phyloP scores from a whole-genome alignment of 371 early-diverging fungal species.

The Mortierella sp. region DNA sequence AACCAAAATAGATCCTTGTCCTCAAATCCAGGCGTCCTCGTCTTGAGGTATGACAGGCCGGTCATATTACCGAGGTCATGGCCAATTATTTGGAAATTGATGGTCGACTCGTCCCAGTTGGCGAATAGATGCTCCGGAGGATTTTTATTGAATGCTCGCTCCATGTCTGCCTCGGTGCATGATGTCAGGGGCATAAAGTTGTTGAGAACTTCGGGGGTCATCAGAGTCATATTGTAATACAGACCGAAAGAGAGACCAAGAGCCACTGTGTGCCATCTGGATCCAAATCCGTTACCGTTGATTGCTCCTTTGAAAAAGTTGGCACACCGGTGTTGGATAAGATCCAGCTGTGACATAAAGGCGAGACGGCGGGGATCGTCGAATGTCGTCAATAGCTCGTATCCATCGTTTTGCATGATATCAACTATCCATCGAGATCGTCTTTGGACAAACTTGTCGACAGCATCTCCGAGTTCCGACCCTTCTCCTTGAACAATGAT shows the following conservation, averaged over 20 bases:
- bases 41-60: background rate
- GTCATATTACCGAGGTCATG: conserved; percentile 1
- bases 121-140: conserved; percentile 10
- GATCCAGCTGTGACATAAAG: conserved; percentile 2
- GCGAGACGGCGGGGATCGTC: conserved; percentile 8
- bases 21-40: conserved; percentile 4
- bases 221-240: conserved; percentile 30
- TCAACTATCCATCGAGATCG: conserved; percentile 18
- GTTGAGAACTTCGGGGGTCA: background rate
- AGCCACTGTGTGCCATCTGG: conserved; percentile 17
- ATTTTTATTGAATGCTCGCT: background rate
- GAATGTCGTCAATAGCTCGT: conserved; percentile 11
- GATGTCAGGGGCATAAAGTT: conserved; percentile 19
- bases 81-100: conserved; percentile 10
- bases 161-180: conserved; percentile 25
- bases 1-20: conserved; percentile 12
- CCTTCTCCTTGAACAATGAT: conserved; percentile 14
- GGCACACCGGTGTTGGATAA: conserved; percentile 9
- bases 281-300: conserved; percentile 13
- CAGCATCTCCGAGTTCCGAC: conserved; percentile 2
- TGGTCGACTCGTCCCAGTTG: conserved; percentile 14
- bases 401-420: conserved; percentile 3
- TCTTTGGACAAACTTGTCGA: conserved; percentile 18
- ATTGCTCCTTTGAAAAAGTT: conserved; percentile 15
- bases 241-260: conserved; percentile 11